Conservation (phyloP, 768 basidiomycete species). For the Tulasnella sp. region DNA sequence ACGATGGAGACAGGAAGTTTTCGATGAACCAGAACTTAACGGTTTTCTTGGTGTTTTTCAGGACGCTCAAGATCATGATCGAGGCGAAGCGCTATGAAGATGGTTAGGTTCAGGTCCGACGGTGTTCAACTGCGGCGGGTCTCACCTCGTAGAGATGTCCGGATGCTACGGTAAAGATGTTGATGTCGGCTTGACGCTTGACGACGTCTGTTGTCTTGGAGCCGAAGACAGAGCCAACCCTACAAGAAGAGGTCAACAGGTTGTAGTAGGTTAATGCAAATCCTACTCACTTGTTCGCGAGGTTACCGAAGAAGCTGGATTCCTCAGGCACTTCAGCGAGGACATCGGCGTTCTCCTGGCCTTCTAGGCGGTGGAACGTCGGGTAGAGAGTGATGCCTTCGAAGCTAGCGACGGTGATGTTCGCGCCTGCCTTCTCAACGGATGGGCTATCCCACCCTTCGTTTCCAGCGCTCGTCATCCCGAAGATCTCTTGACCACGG, state of each 20-base stretch:
- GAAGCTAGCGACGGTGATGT: conserved; percentile 81
- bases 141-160: conserved; percentile 89
- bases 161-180: conserved; percentile 98
- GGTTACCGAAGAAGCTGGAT: conserved; percentile 5
- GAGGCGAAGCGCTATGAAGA: conserved; percentile 79
- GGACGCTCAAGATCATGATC: conserved; percentile 96
- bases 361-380: conserved; percentile 60
- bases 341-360: conserved; percentile 81
- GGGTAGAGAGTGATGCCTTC: conserved; percentile 89
- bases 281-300: conserved; percentile 20
- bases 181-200: conserved; percentile 77
- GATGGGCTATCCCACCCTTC: conserved; percentile 81
- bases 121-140: neutral
- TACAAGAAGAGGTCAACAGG: neutral
- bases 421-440: conserved; percentile 63
- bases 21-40: conserved; percentile 99
- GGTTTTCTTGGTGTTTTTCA: conserved; percentile 86
- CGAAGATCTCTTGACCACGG: conserved; percentile 72
- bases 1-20: conserved; percentile 97
- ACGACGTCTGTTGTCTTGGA: conserved; percentile 23
- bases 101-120: conserved; percentile 17
- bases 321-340: conserved; percentile 42
- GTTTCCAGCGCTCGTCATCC: conserved; percentile 80
- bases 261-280: neutral
- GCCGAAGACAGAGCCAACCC: conserved; percentile 27